Evolutionary conservation across 2,329 filamentous ascomycete species (phyloP).

Genomic region (Scytalidium sp.): DNA sequence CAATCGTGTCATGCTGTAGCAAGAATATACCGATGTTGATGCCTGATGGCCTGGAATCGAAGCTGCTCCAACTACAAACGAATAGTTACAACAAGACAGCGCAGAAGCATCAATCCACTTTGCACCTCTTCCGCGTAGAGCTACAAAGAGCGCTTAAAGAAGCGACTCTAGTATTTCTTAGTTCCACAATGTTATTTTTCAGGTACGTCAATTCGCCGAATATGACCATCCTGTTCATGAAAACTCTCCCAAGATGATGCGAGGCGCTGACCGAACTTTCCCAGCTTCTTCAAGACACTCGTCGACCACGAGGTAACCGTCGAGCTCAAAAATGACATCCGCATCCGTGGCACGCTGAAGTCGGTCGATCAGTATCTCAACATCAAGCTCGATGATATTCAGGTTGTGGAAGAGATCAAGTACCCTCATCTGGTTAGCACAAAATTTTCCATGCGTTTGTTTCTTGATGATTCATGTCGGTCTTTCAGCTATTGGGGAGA

Average conservation of each 20-base stretch:
- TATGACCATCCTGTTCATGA: neutral
- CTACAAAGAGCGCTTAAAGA: too few relatives aligned
- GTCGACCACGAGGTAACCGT: constrained; percentile 97
- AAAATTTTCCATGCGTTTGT: neutral
- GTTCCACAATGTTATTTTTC: constrained; percentile 38
- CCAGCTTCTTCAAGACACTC: constrained; percentile 96
- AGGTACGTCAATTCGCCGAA: constrained; percentile 21
- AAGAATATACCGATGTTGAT: too few relatives aligned
- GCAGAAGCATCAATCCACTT: too few relatives aligned
- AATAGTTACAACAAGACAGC: too few relatives aligned
- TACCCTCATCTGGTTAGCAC: constrained; percentile 81
- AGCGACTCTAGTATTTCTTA: too few relatives aligned
- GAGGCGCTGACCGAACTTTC: neutral
- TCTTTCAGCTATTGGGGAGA: neutral
- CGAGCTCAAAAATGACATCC: constrained; percentile 99
- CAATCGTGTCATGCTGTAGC: too few relatives aligned
- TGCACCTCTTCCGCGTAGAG: too few relatives aligned
- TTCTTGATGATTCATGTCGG: neutral
- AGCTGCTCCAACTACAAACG: too few relatives aligned
- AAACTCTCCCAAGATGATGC: constrained; percentile 2
- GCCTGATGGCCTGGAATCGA: too few relatives aligned
- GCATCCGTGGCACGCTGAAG: constrained; percentile 92
- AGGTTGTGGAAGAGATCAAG: constrained; percentile 87
- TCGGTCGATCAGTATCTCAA: constrained; percentile 99
- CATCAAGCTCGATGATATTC: constrained; percentile 96